phyloP scores from a whole-genome alignment of 2,329 filamentous ascomycete genomes.

The Alternaria ventricosa region DNA sequence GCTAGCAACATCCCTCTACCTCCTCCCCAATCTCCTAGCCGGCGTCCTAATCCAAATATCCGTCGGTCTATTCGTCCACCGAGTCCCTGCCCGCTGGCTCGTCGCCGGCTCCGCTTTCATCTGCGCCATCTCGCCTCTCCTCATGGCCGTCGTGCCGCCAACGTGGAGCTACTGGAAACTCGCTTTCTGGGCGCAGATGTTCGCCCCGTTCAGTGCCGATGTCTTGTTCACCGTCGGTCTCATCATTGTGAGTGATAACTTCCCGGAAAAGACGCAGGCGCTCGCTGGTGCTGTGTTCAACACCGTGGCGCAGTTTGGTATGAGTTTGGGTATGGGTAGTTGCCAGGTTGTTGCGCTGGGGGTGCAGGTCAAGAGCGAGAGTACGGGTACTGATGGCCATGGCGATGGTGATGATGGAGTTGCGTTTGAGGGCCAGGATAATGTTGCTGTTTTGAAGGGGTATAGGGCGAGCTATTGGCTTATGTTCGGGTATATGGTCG shows the following conservation, averaged over 20 bases:
- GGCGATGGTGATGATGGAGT: conserved; percentile 4
- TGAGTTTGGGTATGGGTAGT: conserved; percentile 43
- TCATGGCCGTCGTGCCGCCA: conserved; percentile 62
- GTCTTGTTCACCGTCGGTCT: conserved; percentile 64
- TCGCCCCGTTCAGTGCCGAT: conserved; percentile 54
- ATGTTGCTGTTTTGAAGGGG: conserved; percentile 19
- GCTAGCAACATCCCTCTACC: conserved; percentile 48
- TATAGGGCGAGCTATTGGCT: conserved; percentile 36
- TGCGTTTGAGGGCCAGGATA: conserved; percentile 13
- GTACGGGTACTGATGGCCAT: conserved; percentile 5
- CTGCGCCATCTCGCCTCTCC: conserved; percentile 55
- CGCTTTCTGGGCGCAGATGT: conserved; percentile 51
- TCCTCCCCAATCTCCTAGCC: conserved; percentile 50
- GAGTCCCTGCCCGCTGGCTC: conserved; percentile 52
- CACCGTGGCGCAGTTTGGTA: conserved; percentile 63
- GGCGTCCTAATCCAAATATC: conserved; percentile 53
- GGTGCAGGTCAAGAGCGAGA: conserved; percentile 7
- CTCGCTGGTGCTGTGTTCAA: conserved; percentile 69
- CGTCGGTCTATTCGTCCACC: conserved; percentile 56
- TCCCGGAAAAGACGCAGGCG: conserved; percentile 63
- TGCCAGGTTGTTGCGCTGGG: conserved; percentile 39
- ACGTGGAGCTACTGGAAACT: conserved; percentile 60
- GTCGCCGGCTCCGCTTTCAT: conserved; percentile 52
- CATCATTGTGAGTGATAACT: conserved; percentile 62
- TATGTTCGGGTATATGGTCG: conserved; percentile 34